phyloP scores from a whole-genome alignment of 164 flowering plant genomes.

The Nymphaea colorata region DNA sequence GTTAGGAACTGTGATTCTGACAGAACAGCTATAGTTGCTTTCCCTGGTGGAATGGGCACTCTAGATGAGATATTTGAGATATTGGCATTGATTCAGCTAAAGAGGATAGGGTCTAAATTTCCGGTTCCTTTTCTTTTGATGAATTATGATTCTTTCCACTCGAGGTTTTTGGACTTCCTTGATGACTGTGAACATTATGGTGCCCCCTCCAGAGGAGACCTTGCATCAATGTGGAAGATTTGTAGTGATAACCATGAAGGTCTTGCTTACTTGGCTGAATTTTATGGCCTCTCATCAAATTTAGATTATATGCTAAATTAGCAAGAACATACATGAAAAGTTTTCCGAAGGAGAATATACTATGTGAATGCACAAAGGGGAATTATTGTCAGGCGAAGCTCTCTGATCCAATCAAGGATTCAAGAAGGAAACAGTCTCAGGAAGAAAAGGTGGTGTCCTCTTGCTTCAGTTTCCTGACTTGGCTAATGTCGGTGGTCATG shows the following conservation, averaged over 20 bases:
- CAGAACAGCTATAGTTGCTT: conserved; percentile 67
- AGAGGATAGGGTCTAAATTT: conserved; percentile 66
- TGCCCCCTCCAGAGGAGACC: conserved; percentile 52
- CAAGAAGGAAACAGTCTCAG: no score
- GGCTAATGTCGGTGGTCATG: no score
- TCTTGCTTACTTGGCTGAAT: conserved; percentile 51
- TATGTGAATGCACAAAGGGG: no score
- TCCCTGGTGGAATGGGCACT: conserved; percentile 94
- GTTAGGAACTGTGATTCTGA: conserved; percentile 47
- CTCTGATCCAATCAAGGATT: no score
- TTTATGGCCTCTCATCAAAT: conserved; percentile 22
- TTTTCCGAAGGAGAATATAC: no score
- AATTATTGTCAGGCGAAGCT: no score
- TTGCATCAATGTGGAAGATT: conserved; percentile 65
- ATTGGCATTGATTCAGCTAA: conserved; percentile 67
- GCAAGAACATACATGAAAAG: no score
- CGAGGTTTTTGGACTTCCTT: conserved; percentile 65
- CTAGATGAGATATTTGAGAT: conserved; percentile 88
- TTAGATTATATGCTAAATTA: no score
- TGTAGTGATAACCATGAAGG: conserved; percentile 60
- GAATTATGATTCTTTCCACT: conserved; percentile 84
- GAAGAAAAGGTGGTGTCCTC: no score
- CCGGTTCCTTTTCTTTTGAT: conserved; percentile 80
- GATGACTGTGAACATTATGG: conserved; percentile 62
- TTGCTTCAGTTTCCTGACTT: no score